Base-by-base conservation (phyloP, 1,139 yeast genomes). In the Kodamaea sp. region DNA sequence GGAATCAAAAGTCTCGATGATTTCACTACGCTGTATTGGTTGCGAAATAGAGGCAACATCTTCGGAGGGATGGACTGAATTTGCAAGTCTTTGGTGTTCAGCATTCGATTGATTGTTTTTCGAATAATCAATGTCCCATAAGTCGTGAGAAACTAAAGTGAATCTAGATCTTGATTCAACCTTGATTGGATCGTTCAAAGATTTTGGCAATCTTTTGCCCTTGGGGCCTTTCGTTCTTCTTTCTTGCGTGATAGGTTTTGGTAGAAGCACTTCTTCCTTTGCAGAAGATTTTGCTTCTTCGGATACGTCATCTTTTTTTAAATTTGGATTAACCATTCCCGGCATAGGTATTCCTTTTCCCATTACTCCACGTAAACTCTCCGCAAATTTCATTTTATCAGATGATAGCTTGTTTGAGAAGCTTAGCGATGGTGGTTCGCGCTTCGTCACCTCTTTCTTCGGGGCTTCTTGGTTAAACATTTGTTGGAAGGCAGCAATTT, bases 401-500 rank as follows among this genome's bases (percentile, higher is more conserved):
- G 59, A 39, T 3, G 70, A 63, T 27, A 59, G 51, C 37, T 54
- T 59, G 16, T 19, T 32, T 6, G 47, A 35, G n/a, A n/a, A n/a
- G n/a, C n/a, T n/a, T n/a, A n/a, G n/a, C n/a, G n/a, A n/a, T n/a
- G n/a, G n/a, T n/a, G n/a, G n/a, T n/a, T n/a, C n/a, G n/a, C n/a
- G n/a, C n/a, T n/a, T n/a, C n/a, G n/a, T n/a, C n/a, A n/a, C n/a
- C n/a, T n/a, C n/a, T n/a, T n/a, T n/a, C n/a, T n/a, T n/a, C n/a
- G n/a, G n/a, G 5, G 36, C 35, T 4, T 39, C 44, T 31, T 59
- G 61, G 33, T 73, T 73, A 37, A 83, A 63, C 82, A 80, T 74
- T 50, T 82, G 83, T 51, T 83, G 94, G 53, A 84, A 83, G 0
- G 89, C 89, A 2, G 90, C 89, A 41, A 84, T 84, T 44, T 73